Conservation (phyloP, 306 rosid species). For the Abrus precatorius region DNA sequence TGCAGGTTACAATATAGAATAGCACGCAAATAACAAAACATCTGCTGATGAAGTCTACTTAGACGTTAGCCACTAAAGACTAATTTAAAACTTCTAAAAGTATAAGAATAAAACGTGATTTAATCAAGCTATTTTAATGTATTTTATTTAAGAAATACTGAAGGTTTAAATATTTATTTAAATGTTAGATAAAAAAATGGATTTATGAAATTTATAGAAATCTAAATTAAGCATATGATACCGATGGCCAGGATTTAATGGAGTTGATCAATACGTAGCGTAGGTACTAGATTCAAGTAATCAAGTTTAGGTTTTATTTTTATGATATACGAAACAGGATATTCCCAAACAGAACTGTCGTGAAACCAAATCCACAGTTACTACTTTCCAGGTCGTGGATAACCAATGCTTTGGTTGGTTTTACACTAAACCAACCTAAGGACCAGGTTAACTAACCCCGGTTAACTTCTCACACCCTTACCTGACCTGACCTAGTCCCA, state of each 20-base stretch:
- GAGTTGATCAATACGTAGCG: constrained; percentile 14
- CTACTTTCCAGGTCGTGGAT: background rate
- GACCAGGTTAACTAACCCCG: constrained; percentile 52
- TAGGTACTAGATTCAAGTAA: constrained; percentile 11
- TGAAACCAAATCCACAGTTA: background rate
- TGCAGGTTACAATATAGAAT: background rate
- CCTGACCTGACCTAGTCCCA: background rate
- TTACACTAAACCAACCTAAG: background rate
- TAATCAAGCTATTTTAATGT: background rate
- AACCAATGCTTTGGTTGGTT: constrained; percentile 2
- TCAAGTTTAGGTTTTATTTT: background rate
- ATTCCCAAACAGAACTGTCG: background rate
- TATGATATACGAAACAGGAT: background rate
- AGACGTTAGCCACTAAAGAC: background rate
- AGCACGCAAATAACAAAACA: background rate
- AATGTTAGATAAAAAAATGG: background rate
- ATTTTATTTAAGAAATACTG: too few relatives aligned
- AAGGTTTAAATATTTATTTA: background rate
- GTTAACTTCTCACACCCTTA: constrained; percentile 38
- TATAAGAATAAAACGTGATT: background rate
- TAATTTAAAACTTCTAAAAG: background rate
- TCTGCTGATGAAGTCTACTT: background rate
- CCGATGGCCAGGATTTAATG: background rate
- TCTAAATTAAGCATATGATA: background rate
- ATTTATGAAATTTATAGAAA: background rate